Conservation (phyloP, 192 early-diverging fungal genomes). For the Coemansia sp. region DNA sequence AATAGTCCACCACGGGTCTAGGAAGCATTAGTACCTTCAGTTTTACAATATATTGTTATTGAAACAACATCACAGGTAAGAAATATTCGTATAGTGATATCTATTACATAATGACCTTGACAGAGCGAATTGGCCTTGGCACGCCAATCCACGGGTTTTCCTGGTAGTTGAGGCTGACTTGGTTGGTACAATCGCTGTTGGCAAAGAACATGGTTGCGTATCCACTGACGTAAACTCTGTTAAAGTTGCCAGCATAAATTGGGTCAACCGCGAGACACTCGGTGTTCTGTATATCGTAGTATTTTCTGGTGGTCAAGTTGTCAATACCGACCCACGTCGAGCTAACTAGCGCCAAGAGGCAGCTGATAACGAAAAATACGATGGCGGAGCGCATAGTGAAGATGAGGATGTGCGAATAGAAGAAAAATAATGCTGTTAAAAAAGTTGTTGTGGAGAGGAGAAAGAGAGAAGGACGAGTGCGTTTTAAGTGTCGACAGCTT, state of each 20-base stretch:
- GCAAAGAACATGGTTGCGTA: not conserved
- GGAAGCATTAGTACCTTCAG: not conserved
- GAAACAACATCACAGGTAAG: not conserved
- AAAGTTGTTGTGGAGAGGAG: not conserved
- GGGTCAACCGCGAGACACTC: not conserved
- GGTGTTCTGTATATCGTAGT: not conserved
- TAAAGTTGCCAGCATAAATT: not conserved
- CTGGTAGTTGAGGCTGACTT: not conserved
- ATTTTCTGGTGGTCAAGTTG: not conserved
- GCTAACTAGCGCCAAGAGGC: not conserved
- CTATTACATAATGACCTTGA: slow-evolving; percentile 1
- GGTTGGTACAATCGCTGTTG: not conserved
- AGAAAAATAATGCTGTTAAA: not conserved
- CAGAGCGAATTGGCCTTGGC: not conserved
- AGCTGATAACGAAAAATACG: not conserved
- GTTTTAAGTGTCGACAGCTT: not conserved
- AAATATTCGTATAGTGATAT: not conserved
- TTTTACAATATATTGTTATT: not conserved
- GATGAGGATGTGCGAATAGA: not conserved
- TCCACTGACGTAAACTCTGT: not conserved
- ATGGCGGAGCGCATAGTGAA: not conserved
- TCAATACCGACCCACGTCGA: not conserved
- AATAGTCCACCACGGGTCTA: too few relatives aligned
- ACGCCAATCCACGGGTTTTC: not conserved
- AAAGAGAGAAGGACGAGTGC: not conserved